Percentiles rank a stretch among this genome's conserved stretches.
phyloP scores from a whole-genome alignment of 768 basidiomycete species.

The Boletus rex-veris region DNA sequence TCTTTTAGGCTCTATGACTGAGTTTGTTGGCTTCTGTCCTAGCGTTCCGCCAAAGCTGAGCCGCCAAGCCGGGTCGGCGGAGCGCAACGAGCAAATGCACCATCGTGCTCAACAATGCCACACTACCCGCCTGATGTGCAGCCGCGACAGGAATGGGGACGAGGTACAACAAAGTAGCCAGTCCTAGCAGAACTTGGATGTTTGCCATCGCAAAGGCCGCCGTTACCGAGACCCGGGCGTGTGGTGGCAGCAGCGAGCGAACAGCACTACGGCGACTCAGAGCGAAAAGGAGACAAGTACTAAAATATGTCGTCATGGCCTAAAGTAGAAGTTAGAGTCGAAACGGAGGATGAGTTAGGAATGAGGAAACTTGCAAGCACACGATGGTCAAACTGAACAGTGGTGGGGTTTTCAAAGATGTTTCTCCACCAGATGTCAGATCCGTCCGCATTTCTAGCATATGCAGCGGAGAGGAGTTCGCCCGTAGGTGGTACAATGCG shows the following conservation, averaged over 20 bases:
- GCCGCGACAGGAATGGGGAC: constrained; percentile 93
- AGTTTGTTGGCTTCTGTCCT: constrained; percentile 16
- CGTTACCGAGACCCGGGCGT: constrained; percentile 48
- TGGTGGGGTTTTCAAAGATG: constrained; percentile 94
- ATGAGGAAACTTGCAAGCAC: constrained; percentile 60
- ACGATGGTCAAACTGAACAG: constrained; percentile 96
- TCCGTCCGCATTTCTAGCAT: constrained; percentile 64
- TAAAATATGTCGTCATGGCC: constrained; percentile 83
- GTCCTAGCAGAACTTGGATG: constrained; percentile 73
- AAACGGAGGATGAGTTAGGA: neutral
- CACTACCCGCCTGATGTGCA: constrained; percentile 92
- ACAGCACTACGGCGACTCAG: constrained; percentile 51
- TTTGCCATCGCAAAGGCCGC: constrained; percentile 78
- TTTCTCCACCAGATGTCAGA: constrained; percentile 94
- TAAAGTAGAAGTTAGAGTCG: constrained; percentile 28
- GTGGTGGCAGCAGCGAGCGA: constrained; percentile 53
- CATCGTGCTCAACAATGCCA: constrained; percentile 80
- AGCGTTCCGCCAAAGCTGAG: constrained; percentile 54
- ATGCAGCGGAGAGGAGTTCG: constrained; percentile 76
- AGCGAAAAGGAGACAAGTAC: constrained; percentile 60
- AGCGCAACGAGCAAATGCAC: constrained; percentile 71
- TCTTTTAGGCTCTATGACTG: neutral
- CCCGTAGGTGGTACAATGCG: constrained; percentile 73
- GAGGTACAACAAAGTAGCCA: constrained; percentile 83
- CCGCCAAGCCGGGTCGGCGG: constrained; percentile 64